Conservation (phyloP, 1,284 basidiomycete species). For the Cryptococcus floricola region DNA sequence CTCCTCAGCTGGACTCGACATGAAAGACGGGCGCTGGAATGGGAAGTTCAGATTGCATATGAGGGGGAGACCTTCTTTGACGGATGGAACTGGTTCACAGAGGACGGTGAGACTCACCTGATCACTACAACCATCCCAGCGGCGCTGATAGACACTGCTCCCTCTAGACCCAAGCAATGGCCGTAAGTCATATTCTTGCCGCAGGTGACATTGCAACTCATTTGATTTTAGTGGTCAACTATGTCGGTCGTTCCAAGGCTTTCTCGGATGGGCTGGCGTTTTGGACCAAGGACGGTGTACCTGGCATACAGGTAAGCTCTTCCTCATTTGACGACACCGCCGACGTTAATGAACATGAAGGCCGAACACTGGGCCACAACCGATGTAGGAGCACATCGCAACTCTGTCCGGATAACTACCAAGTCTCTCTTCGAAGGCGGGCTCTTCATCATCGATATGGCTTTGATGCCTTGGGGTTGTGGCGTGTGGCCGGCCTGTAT, state of each 20-base stretch:
- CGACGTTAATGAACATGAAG: conserved; percentile 10
- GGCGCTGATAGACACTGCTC: neutral
- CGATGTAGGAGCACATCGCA: conserved; percentile 20
- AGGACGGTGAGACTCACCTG: conserved; percentile 22
- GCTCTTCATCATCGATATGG: conserved; percentile 73
- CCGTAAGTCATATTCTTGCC: conserved; percentile 21
- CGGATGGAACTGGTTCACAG: conserved; percentile 38
- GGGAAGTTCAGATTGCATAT: conserved; percentile 36
- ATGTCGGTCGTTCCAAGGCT: conserved; percentile 19
- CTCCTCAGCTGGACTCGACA: conserved; percentile 1
- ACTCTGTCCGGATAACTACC: conserved; percentile 62
- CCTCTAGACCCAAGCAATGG: conserved; percentile 42
- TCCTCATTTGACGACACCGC: neutral
- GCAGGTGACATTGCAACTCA: neutral
- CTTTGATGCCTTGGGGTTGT: conserved; percentile 71
- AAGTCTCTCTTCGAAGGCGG: conserved; percentile 64
- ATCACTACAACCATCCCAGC: no score
- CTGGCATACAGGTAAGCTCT: conserved; percentile 35
- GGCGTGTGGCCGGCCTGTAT: conserved; percentile 72
- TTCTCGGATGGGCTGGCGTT: conserved; percentile 31
- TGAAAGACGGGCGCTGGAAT: conserved; percentile 7
- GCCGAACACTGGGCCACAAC: conserved; percentile 37
- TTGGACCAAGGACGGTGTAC: conserved; percentile 29
- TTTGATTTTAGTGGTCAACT: conserved; percentile 3
- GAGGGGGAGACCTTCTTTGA: conserved; percentile 43